Conservation (phyloP, 2,329 filamentous ascomycete species). For the Xylaria polymorpha region DNA sequence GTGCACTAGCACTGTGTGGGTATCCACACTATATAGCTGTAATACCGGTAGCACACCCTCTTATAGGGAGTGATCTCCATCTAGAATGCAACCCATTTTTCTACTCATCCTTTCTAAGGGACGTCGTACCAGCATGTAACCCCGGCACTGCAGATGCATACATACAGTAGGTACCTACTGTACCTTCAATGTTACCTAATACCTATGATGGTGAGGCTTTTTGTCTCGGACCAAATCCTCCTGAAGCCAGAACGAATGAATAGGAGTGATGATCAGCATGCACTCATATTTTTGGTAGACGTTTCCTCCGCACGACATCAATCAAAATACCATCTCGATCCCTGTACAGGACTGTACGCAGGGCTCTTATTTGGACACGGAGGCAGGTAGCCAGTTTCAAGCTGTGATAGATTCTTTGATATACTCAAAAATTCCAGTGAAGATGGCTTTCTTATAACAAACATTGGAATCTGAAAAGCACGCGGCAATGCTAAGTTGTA, state of each 20-base stretch:
- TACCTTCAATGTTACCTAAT: not conserved
- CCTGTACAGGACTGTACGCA: no score
- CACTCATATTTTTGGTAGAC: not conserved
- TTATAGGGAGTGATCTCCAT: no score
- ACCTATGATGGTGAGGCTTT: slow-evolving; percentile 16
- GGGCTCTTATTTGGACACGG: not conserved
- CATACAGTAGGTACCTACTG: no score
- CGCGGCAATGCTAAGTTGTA: not conserved
- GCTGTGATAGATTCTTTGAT: not conserved
- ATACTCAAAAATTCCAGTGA: not conserved
- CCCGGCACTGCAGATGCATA: no score
- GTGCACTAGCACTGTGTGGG: no score
- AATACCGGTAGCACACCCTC: no score
- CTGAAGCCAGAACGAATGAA: not conserved
- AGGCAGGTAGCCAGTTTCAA: not conserved
- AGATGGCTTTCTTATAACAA: not conserved
- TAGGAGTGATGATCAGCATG: not conserved
- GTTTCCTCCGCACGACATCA: not conserved
- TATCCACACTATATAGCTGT: no score
- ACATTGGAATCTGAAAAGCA: not conserved
- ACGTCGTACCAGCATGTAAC: not conserved
- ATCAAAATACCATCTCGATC: not conserved
- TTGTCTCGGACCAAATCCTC: slow-evolving; percentile 28
- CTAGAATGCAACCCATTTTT: no score
- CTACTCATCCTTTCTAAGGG: not conserved